Evolutionary conservation across 768 basidiomycete species (phyloP), one percentile per base, ranked within the genome.

Genomic region (Boletus tomentosulus): DNA sequence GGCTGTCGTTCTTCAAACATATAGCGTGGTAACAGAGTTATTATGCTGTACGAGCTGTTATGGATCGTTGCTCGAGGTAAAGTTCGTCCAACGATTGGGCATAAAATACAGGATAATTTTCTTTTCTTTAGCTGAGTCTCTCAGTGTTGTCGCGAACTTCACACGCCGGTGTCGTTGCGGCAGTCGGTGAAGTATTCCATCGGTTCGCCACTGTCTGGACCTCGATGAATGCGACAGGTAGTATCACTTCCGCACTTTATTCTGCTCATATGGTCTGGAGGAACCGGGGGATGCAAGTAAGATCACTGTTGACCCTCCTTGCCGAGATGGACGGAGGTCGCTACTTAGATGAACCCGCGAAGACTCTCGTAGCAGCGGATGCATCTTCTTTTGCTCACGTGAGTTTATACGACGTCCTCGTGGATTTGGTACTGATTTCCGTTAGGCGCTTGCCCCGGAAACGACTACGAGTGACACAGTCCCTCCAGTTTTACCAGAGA

Each of bases 201-300:
- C 82, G 86, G 7, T 85, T 86, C 60, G 77, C 80, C 11, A 78
- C 81, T 22, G 83, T 91, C 46, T 92, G 89, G 89, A 79, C 81
- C 12, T 88, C 86, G 55, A 88, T 92, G 84, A 78, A 87, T 61
- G 78, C 71, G 11, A 78, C 80, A 56, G 71, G 73, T 19, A 69
- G 62, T 0, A 83, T 92, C 49, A 76, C 84, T 3, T 69, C 72
- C 7, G 78, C 85, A 0, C 77, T 92, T 24, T 82, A 83, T 60
- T 68, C 75, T 28, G 80, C 85, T 3, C 83, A 89, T 62, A 76
- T 83, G 48, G 66, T 72, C 1, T 87, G 84, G 81, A 84, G 84
- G 62, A 73, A 76, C 15, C 78, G 80, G 52, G 86, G 88, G 25
- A 72, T 81, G 47, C 86, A 85, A 62, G 85, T 81, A 48, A 83